These are phyloP conservation scores for Arabis hirsuta DNA, from an alignment of 345 rosid species.

Conservation along the genomic window DNA sequence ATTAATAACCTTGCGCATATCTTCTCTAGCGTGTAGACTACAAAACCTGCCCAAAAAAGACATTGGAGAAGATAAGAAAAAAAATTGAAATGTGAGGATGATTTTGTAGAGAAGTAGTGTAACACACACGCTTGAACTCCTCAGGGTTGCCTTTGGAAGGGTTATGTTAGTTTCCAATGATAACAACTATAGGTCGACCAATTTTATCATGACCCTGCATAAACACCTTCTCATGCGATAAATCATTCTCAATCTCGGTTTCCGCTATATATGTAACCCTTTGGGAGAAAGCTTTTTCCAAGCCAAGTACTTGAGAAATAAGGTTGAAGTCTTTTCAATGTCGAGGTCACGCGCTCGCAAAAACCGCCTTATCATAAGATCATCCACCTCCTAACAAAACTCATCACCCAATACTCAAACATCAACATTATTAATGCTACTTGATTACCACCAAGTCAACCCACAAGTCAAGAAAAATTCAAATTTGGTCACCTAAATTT, in stretches of 20 bases:
- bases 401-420: background rate
- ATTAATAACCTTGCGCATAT: constrained; percentile 61
- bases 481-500: background rate
- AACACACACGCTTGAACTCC: constrained; percentile 66
- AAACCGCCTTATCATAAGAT: constrained; percentile 78
- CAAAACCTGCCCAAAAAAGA: constrained; percentile 45
- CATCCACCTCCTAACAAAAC: constrained; percentile 66
- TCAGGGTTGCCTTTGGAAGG: constrained; percentile 67
- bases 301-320: constrained; percentile 70
- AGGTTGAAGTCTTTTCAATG: constrained; percentile 76
- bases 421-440: too few species aligned
- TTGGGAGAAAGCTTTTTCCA: constrained; percentile 70
- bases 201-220: constrained; percentile 78
- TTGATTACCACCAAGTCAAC: background rate
- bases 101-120: background rate
- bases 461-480: background rate
- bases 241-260: constrained; percentile 60
- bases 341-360: constrained; percentile 86
- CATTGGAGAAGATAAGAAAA: background rate
- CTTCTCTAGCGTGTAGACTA: constrained; percentile 70
- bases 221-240: constrained; percentile 68
- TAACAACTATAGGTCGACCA: constrained; percentile 67
- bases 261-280: constrained; percentile 53
- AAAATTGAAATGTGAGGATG: background rate
- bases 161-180: constrained; percentile 64